Base-by-base conservation (phyloP, 345 rosid species). In the Hibiscus mutabilis region DNA sequence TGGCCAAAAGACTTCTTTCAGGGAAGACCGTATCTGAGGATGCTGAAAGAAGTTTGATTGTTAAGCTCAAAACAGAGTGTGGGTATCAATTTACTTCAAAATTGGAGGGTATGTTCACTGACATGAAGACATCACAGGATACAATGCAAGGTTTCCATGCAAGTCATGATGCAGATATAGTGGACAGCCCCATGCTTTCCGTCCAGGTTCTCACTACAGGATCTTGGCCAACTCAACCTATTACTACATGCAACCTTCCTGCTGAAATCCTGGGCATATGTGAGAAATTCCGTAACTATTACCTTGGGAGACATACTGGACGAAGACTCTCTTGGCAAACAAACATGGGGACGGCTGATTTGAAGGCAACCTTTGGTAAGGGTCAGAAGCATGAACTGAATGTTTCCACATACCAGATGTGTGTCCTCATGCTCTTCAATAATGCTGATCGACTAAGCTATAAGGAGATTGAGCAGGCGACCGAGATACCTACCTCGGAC, bases 321-420 rank as follows among this genome's bases (percentile, higher is more conserved):
- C 74, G 89, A 75, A 83, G 93, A 76, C 70, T 88, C 62, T 73
- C 93, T 7, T 88, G 93, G 93, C 91, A 88, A 81, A 88, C 91
- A 13, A 88, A 88, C 77, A 88, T 85, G 93, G 93, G 93, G 51
- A 79, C 87, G 4, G 93, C 93, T n/a, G 93, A 88, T 57, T 73
- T 88, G 55, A 88, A 79, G 71, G 91, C 91, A 66, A 80, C 73
- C 49, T 86, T 88, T 46, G 93, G 90, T 77, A 88, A 86, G 76
- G 87, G 89, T 31, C 91, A 88, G 85, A 86, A 85, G 78, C 93
- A 88, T 52, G 93, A 86, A 72, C 60, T 88, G 81, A 88, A 88
- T 64, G 93, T 88, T 27, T 88, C 93, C 9, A 88, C 93, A 5
- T 88, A 86, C 77, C 91, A 88, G 33, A 88, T 88, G 91, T 88